phyloP scores from a whole-genome alignment of 805 yeast species.

The Candida hungchunana region DNA sequence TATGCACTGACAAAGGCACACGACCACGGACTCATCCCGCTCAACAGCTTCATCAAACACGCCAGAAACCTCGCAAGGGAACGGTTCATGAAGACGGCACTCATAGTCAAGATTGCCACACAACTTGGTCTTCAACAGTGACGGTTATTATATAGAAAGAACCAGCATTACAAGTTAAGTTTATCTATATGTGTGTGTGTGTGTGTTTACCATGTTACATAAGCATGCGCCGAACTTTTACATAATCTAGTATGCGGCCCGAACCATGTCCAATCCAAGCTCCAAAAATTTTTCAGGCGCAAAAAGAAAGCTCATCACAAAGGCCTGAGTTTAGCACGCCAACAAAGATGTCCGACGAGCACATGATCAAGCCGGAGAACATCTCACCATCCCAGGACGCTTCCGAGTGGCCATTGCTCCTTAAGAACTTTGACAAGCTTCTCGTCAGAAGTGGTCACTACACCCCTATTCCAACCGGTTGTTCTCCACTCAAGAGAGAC shows the following conservation, averaged over 20 bases:
- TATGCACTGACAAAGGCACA: constrained; percentile 53
- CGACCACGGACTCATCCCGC: constrained; percentile 41
- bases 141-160: too few relatives aligned
- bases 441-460: constrained; percentile 95
- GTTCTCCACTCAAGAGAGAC: constrained; percentile 93
- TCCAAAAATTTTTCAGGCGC: constrained; percentile 17
- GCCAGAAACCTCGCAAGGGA: constrained; percentile 57
- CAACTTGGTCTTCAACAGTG: constrained; percentile 12
- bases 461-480: constrained; percentile 95
- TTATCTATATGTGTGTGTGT: too few relatives aligned
- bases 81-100: constrained; percentile 51
- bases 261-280: not conserved
- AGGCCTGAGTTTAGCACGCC: not conserved
- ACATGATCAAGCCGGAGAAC: constrained; percentile 83
- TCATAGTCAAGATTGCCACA: constrained; percentile 37
- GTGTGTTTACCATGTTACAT: constrained; percentile 3
- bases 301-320: constrained; percentile 12
- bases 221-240: constrained; percentile 2
- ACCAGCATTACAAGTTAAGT: too few relatives aligned
- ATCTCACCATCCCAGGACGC: constrained; percentile 78
- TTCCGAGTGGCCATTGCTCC: constrained; percentile 90
- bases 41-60: constrained; percentile 36
- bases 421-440: constrained; percentile 91
- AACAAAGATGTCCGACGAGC: constrained; percentile 55
- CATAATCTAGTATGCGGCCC: constrained; percentile 1